Conservation (phyloP, 179 eudicot genomes). For the Drosera spatulata region DNA sequence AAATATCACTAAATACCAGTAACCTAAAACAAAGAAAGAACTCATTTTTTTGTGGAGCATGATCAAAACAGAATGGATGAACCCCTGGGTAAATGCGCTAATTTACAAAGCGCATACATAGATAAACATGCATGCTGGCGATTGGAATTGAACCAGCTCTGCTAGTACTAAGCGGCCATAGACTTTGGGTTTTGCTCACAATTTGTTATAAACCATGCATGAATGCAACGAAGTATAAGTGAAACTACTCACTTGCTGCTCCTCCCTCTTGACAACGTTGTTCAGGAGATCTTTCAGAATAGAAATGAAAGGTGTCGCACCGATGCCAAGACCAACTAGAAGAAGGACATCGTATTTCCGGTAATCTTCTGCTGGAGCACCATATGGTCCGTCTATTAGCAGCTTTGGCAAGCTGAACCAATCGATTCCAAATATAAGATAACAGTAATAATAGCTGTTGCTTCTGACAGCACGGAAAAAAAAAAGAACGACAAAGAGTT, state of each 20-base stretch:
- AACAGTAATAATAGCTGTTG: neutral
- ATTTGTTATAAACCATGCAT: neutral
- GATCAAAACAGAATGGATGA: too few relatives aligned
- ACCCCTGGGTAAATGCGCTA: too few relatives aligned
- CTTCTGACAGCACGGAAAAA: neutral
- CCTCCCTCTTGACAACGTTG: constrained; percentile 75
- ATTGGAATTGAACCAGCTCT: too few relatives aligned
- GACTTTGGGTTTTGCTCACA: neutral
- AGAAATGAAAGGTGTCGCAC: constrained; percentile 97
- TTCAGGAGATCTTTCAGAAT: constrained; percentile 91
- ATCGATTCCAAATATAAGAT: neutral
- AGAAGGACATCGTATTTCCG: constrained; percentile 81
- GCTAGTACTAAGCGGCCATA: too few relatives aligned
- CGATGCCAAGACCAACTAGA: constrained; percentile 92
- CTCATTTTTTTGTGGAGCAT: too few relatives aligned
- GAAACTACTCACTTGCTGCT: constrained; percentile 51
- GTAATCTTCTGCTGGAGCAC: constrained; percentile 98
- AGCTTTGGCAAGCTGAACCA: constrained; percentile 79
- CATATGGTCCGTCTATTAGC: constrained; percentile 91
- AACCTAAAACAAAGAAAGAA: neutral
- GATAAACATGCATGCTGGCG: too few relatives aligned
- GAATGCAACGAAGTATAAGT: neutral
- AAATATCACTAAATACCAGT: neutral
- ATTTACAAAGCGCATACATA: too few relatives aligned
- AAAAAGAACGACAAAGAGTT: neutral